Base-by-base conservation (phyloP, 305 asterid species). In the Plantago coronopus region DNA sequence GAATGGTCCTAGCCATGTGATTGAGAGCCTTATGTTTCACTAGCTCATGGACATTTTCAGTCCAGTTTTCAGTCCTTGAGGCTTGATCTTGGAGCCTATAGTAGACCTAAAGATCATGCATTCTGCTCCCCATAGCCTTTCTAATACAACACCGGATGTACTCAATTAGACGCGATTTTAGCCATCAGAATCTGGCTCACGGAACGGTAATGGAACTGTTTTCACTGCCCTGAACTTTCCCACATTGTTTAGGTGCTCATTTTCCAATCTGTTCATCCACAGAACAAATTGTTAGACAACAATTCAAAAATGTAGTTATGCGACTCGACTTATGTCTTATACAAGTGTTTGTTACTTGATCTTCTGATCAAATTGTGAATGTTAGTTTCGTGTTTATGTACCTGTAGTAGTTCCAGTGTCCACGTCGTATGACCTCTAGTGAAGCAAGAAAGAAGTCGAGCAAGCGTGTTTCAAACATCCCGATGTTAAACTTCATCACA, bases 371-470 rank as follows among this genome's bases (percentile, higher is more conserved):
- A 27, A 27, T 27, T 5, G 29, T 27, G 34, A 27, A 3, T 27
- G 29, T 20, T 11, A 6, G 18, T 31, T 15, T 5, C 1, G 11
- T 3, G 0, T 31, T 29, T 43, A 6, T 12, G 40, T 70, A 93
- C 99, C 99, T 89, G 50, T 89, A 93, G 74, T 70, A 93, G 78
- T 93, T 93, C 99, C 99, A 93, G 55, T 93, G 99, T 20, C 99
- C 99, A 17, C 99, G 97, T 5, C 99, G 83, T 9, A 93, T 78
- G 68, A 93, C 90, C 78, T 93, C 99, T 23, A 93, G 63, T 1
- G 99, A 93, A 57, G 97, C 97, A 19, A 93, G 81, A 44, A 67
- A 54, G 56, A 93, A 93, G 16, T 85, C 94, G 18, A 93, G 79
- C 83, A 93, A 68, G 17, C 85, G 80, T 0, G 82, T 78, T 76